A percentile compares a stretch with the other conserved stretches of the same genome.
Evolutionary conservation across 441 rosid genomes (phyloP).

Genomic region (Geranium incanum): DNA sequence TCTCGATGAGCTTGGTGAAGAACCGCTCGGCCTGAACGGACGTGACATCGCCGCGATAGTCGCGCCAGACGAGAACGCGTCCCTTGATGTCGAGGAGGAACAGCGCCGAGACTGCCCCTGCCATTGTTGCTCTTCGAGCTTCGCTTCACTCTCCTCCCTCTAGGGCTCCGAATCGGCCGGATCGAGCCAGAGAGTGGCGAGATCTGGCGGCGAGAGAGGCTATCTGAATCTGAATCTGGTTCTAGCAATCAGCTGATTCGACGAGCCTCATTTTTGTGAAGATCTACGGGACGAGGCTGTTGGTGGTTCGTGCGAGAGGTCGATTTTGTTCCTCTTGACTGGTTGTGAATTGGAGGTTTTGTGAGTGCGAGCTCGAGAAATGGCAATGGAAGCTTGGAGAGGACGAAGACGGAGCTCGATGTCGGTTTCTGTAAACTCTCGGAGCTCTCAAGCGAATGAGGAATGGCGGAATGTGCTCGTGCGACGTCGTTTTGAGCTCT

Average conservation of each 20-base stretch:
- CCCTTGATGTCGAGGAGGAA: slow-evolving; percentile 94
- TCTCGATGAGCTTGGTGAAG: slow-evolving; percentile 95
- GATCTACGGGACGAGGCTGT: not conserved
- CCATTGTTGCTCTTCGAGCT: slow-evolving; percentile 30
- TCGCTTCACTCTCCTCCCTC: not conserved
- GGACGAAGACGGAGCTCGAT: too few relatives aligned
- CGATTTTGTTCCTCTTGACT: not conserved
- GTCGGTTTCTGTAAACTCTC: not conserved
- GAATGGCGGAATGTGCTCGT: not conserved
- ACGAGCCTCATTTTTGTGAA: not conserved
- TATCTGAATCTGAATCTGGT: not conserved
- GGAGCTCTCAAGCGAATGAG: not conserved
- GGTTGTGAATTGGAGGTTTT: not conserved
- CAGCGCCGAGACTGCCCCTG: slow-evolving; percentile 94
- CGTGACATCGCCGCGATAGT: slow-evolving; percentile 92
- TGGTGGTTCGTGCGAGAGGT: not conserved
- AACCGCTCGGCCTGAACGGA: slow-evolving; percentile 87
- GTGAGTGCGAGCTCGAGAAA: not conserved
- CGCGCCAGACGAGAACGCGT: slow-evolving; percentile 95
- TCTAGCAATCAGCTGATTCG: not conserved
- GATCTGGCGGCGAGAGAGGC: not conserved
- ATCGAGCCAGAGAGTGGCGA: slow-evolving; percentile 7
- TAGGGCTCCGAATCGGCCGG: not conserved
- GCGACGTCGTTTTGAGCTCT: not conserved
- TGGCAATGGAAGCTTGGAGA: not conserved